These are phyloP conservation scores for Pinus taeda DNA, from an alignment of 75 land plant species.

Conservation along the genomic window DNA sequence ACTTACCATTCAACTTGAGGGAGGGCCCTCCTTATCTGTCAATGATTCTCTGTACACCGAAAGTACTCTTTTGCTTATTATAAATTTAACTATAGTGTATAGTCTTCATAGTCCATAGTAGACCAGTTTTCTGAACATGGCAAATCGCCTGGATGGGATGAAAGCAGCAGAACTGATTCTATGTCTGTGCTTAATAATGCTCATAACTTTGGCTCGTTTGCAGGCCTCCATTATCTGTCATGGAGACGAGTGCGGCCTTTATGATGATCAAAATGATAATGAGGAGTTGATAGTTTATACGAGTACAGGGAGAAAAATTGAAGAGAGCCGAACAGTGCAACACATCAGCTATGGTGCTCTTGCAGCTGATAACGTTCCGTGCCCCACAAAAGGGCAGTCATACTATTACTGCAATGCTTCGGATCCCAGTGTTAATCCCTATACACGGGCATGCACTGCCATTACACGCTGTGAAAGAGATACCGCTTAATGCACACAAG, in stretches of 20 bases:
- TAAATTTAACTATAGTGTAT: too few relatives aligned
- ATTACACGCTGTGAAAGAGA: constrained; percentile 9
- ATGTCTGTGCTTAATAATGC: not conserved
- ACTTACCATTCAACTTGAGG: too few relatives aligned
- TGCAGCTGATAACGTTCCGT: constrained; percentile 4
- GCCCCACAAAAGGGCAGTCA: constrained; percentile 4
- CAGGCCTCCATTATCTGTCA: not conserved
- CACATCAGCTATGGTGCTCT: constrained; percentile 3
- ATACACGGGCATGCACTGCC: not conserved
- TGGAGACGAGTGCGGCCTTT: not conserved
- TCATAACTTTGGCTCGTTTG: not conserved
- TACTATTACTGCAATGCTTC: constrained; percentile 10
- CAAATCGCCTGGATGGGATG: not conserved
- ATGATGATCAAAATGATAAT: not conserved
- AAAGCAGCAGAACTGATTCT: not conserved
- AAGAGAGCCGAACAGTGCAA: not conserved
- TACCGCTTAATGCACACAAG: not conserved
- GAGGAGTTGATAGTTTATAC: too few relatives aligned
- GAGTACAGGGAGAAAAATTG: not conserved
- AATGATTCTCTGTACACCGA: too few relatives aligned
- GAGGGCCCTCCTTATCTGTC: too few relatives aligned
- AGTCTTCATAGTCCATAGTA: too few relatives aligned
- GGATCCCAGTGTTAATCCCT: not conserved
- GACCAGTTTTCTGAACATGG: not conserved
- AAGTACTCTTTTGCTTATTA: too few relatives aligned